phyloP scores from a whole-genome alignment of 2,329 filamentous ascomycete species.

The Camillea tinctor region DNA sequence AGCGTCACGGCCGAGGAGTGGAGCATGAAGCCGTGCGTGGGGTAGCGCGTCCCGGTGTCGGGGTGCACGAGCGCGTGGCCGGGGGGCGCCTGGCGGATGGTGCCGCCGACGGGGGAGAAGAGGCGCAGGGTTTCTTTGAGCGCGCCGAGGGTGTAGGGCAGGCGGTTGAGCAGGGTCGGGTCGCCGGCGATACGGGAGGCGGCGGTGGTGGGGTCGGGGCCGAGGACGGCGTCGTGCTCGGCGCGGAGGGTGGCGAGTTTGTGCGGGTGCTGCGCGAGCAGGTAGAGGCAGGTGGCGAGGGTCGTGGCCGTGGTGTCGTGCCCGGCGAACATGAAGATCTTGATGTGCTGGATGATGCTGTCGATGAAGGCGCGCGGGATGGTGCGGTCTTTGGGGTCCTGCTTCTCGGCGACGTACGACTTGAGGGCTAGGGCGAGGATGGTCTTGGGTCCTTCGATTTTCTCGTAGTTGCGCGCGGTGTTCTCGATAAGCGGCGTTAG shows the following conservation, averaged over 20 bases:
- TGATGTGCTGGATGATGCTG: constrained; percentile 27
- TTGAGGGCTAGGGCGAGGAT: constrained; percentile 30
- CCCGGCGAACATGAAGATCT: constrained; percentile 34
- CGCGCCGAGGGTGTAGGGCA: constrained; percentile 51
- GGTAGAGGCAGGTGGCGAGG: constrained; percentile 26
- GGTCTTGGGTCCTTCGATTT: constrained; percentile 26
- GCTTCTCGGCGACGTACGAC: constrained; percentile 21
- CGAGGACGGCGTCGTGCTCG: constrained; percentile 43
- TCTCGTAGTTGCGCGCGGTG: constrained; percentile 23
- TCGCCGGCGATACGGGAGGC: constrained; percentile 40
- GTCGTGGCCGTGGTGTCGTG: constrained; percentile 34
- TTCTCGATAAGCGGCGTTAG: constrained; percentile 27
- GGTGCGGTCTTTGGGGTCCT: constrained; percentile 8
- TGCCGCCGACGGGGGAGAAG: constrained; percentile 45
- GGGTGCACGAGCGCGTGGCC: constrained; percentile 41
- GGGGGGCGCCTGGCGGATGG: constrained; percentile 35
- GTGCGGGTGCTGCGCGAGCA: constrained; percentile 24
- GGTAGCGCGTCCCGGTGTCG: constrained; percentile 40
- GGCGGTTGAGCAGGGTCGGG: constrained; percentile 46
- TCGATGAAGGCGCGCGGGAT: constrained; percentile 20
- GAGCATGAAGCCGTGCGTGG: constrained; percentile 37
- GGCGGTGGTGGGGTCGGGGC: constrained; percentile 37
- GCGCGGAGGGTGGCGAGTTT: constrained; percentile 23
- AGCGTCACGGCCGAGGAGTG: constrained; percentile 21
- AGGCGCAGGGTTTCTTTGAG: constrained; percentile 54